Evolutionary conservation across 1,284 basidiomycete genomes (phyloP).

Genomic region (Rhodotorula sp.): DNA sequence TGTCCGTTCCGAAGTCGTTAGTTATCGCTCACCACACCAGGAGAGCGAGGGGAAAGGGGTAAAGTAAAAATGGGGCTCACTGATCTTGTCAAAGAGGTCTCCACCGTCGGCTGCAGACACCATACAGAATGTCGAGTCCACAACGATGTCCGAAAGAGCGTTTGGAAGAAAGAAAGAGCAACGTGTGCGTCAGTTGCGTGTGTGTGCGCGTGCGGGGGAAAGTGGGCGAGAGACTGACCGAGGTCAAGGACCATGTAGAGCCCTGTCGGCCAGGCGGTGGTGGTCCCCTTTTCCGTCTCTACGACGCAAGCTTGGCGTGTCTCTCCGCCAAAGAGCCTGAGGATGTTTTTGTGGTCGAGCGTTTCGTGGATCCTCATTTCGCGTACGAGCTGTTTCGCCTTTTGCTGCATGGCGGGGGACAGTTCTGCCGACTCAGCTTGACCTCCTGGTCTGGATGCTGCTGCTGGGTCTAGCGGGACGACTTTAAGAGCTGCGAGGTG

Average conservation of each 20-base stretch:
- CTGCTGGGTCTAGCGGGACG: conserved; percentile 53
- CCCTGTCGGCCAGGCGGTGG: conserved; percentile 62
- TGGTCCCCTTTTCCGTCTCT: conserved; percentile 40
- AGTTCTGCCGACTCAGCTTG: conserved; percentile 54
- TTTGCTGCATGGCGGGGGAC: conserved; percentile 46
- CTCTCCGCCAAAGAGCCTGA: conserved; percentile 74
- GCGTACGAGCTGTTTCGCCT: conserved; percentile 80
- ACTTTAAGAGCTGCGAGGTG: conserved; percentile 80
- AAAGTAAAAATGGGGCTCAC: conserved; percentile 52
- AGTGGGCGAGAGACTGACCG: conserved; percentile 17
- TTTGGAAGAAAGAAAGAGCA: too few species aligned
- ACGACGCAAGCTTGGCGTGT: conserved; percentile 54
- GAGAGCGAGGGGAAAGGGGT: neutral
- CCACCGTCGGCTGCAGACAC: conserved; percentile 74
- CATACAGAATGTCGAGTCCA: neutral
- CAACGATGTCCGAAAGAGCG: too few species aligned
- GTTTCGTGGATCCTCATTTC: conserved; percentile 88
- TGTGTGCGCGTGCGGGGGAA: neutral
- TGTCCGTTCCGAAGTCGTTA: neutral
- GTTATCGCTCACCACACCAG: neutral
- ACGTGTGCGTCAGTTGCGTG: too few species aligned
- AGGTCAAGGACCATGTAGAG: conserved; percentile 87
- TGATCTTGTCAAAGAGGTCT: conserved; percentile 97
- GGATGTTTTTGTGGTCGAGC: conserved; percentile 76
- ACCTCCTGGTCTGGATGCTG: neutral